Conservation (phyloP, 2,329 filamentous ascomycete genomes). For the Aspergillus hortae region DNA sequence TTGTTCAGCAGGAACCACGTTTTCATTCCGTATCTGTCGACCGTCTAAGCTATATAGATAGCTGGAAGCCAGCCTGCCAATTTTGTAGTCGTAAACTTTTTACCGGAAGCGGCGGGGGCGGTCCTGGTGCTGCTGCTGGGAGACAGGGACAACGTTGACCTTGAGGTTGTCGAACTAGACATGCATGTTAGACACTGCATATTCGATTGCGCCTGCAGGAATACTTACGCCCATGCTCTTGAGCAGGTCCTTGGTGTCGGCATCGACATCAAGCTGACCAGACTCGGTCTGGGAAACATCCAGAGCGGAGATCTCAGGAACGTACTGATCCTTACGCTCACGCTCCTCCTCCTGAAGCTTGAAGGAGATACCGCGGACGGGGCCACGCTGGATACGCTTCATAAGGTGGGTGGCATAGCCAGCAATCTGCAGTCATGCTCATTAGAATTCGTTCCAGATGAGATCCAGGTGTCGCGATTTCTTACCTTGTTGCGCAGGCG, state of each 20-base stretch:
- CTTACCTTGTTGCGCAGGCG: constrained; percentile 96
- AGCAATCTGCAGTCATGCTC: constrained; percentile 66
- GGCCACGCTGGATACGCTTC: constrained; percentile 99
- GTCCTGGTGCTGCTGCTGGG: constrained; percentile 79
- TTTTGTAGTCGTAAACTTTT: neutral
- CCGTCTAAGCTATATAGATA: constrained; percentile 28
- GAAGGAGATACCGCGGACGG: constrained; percentile 99
- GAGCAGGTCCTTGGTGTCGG: constrained; percentile 97
- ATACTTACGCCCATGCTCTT: constrained; percentile 95
- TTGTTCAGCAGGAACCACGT: constrained; percentile 51
- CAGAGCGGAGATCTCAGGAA: constrained; percentile 96
- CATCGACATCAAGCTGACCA: constrained; percentile 90
- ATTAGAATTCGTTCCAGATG: neutral
- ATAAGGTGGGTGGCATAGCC: constrained; percentile 98
- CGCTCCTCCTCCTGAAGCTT: constrained; percentile 99
- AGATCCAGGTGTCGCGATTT: neutral
- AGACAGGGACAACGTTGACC: constrained; percentile 89
- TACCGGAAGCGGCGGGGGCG: constrained; percentile 61
- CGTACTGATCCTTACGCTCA: constrained; percentile 99
- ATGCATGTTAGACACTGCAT: constrained; percentile 25
- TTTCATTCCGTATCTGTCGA: constrained; percentile 36
- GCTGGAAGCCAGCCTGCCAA: constrained; percentile 22
- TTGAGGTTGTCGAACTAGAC: constrained; percentile 90
- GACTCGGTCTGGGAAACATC: constrained; percentile 95
- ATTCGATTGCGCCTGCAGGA: neutral